Base-by-base conservation (phyloP, 768 basidiomycete species). In the Porpolomopsis calyptriformis region DNA sequence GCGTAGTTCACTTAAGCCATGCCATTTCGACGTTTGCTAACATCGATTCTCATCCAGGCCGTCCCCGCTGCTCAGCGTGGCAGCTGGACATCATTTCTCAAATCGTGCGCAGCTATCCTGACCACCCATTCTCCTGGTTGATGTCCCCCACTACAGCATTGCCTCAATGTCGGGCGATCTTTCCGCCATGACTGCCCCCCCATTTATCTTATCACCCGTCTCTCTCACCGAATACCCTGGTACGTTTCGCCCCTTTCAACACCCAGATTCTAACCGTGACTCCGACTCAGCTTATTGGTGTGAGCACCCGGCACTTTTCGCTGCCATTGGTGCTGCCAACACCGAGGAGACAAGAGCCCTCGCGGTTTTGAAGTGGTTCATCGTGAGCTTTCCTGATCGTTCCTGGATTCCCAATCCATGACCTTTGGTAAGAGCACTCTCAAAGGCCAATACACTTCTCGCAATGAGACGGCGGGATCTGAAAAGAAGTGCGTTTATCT, bases 381-480 rank as follows among this genome's bases (percentile, higher is more conserved):
- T 99, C 57, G 83, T 87, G 54, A 55, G 82, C 68, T 29, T n/a
- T 42, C 37, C 43, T 25, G 39, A 10, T 27, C 34, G 4, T 16
- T 22, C 44, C 12, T 23, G 36, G 6, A 20, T 29, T 45, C 41
- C 36, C 33, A n/a, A 19, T 47, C 25, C 34, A n/a, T 4, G 35
- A 29, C 44, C 25, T 38, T 10, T 49, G n/a, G 6, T 35, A 26
- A 85, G 84, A 82, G 82, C 56, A 99, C 94, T 0, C 74, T 99
- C 42, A 96, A 92, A 61, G 93, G 90, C 11, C 92, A 96, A 58
- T 92, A 92, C 61, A 97, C 87, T 34, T 89, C 89, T 14, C 72
- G 93, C 40, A 97, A 97, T 56, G 92, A 96, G 67, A 82, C 82
- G 52, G 84, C 91, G 79, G 94, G 94, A 11, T 90, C 87, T 1